Evolutionary conservation across 2,329 filamentous ascomycete genomes (phyloP).

Genomic region (Hypoxylon sp.): DNA sequence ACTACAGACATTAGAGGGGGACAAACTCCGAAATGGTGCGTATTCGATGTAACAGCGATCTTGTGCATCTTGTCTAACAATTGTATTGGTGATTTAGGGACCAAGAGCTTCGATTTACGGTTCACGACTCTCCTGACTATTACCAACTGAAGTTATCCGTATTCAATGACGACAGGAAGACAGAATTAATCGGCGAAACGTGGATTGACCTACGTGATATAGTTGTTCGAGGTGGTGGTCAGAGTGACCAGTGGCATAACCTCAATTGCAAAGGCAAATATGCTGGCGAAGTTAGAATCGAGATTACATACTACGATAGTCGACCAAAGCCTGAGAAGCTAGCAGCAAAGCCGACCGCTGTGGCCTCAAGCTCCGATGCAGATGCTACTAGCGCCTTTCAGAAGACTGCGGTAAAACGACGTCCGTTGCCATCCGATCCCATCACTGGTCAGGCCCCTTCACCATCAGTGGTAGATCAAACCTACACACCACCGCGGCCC

Average conservation of each 20-base stretch:
- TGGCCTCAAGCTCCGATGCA: conserved; percentile 55
- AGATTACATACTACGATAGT: conserved; percentile 96
- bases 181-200: conserved; percentile 93
- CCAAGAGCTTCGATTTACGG: conserved; percentile 94
- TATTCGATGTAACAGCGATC: conserved; percentile 32
- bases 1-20: conserved; percentile 93
- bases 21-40: conserved; percentile 95
- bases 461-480: conserved; percentile 59
- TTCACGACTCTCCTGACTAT: conserved; percentile 97
- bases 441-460: conserved; percentile 69
- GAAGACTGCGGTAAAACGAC: conserved; percentile 79
- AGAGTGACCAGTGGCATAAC: conserved; percentile 92
- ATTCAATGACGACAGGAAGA: conserved; percentile 99
- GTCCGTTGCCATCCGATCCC: conserved; percentile 87
- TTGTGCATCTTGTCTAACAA: conserved; percentile 38
- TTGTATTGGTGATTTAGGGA: conserved; percentile 74
- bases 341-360: conserved; percentile 67
- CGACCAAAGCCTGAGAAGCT: conserved; percentile 84
- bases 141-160: conserved; percentile 94
- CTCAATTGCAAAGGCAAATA: conserved; percentile 94
- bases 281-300: conserved; percentile 92
- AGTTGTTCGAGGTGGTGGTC: conserved; percentile 88
- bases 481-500: conserved; percentile 64
- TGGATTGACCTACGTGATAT: conserved; percentile 89
- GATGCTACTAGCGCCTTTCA: conserved; percentile 50